These are phyloP conservation scores for Alternaria panax DNA, from an alignment of 2,329 filamentous ascomycete genomes.

Conservation along the genomic window DNA sequence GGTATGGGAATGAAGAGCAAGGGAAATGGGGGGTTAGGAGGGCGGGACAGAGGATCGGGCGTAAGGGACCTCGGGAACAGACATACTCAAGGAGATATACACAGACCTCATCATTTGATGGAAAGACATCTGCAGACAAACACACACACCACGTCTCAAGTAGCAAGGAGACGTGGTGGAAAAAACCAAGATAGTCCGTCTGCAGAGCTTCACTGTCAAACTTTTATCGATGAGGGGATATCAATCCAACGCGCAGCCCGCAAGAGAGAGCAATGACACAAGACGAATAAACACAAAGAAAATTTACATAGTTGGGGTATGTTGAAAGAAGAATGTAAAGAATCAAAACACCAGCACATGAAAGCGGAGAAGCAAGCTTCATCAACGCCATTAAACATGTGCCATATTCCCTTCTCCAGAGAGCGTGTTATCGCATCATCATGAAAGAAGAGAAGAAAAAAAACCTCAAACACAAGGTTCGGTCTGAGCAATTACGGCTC, in stretches of 20 bases:
- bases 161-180: constrained; percentile 5
- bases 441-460: constrained; percentile 31
- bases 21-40: constrained; percentile 46
- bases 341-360: constrained; percentile 48
- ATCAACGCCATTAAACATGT: constrained; percentile 46
- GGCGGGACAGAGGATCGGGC: constrained; percentile 51
- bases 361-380: constrained; percentile 45
- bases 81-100: constrained; percentile 51
- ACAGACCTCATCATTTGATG: constrained; percentile 38
- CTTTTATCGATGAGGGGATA: constrained; percentile 44
- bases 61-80: constrained; percentile 53
- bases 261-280: constrained; percentile 50
- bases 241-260: constrained; percentile 43
- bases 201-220: constrained; percentile 23
- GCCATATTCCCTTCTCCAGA: constrained; percentile 34
- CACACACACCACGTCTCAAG: constrained; percentile 2
- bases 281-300: constrained; percentile 44
- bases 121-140: constrained; percentile 20
- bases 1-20: constrained; percentile 28
- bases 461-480: constrained; percentile 50
- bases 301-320: constrained; percentile 32
- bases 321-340: constrained; percentile 31
- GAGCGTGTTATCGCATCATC: constrained; percentile 47
- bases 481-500: constrained; percentile 55
- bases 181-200: neutral